phyloP scores from a whole-genome alignment of 768 basidiomycete species.

The Sistotremastrum suecicum region DNA sequence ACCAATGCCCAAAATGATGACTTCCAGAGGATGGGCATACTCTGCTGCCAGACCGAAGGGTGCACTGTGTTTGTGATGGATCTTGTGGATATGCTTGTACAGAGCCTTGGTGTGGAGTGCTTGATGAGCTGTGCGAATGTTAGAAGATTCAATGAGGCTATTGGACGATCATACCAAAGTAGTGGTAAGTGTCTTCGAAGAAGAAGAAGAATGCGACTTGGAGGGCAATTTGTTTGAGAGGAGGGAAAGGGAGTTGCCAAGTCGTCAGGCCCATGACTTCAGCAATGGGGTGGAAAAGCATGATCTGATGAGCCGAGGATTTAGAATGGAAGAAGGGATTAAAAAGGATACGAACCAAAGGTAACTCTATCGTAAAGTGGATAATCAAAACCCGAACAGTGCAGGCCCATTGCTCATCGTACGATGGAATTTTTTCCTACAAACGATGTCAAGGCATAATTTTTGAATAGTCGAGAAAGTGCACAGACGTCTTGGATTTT shows the following conservation, averaged over 20 bases:
- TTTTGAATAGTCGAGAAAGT: slow-evolving; percentile 9
- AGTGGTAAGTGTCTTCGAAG: slow-evolving; percentile 95
- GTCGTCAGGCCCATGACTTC: slow-evolving; percentile 82
- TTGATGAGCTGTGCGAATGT: slow-evolving; percentile 40
- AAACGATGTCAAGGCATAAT: too few relatives aligned
- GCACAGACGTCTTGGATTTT: slow-evolving; percentile 56
- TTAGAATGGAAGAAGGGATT: too few relatives aligned
- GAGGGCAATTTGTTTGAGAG: slow-evolving; percentile 47
- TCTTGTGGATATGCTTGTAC: slow-evolving; percentile 90
- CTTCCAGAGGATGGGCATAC: slow-evolving; percentile 95
- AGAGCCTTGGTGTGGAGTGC: slow-evolving; percentile 72
- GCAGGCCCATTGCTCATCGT: slow-evolving; percentile 86
- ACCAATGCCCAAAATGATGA: slow-evolving; percentile 86
- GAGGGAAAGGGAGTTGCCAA: slow-evolving; percentile 85
- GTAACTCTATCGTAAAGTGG: slow-evolving; percentile 91
- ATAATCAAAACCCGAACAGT: slow-evolving; percentile 88
- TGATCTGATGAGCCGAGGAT: slow-evolving; percentile 38
- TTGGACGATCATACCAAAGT: slow-evolving; percentile 26
- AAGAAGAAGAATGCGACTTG: slow-evolving; percentile 86
- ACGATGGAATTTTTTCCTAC: slow-evolving; percentile 66
- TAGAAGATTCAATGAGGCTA: too few relatives aligned
- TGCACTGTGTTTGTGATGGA: slow-evolving; percentile 95
- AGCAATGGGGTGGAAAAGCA: slow-evolving; percentile 84
- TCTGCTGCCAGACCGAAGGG: slow-evolving; percentile 97
- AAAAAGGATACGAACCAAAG: slow-evolving; percentile 40